A percentile compares a stretch with the other conserved stretches of the same genome.
Conservation (phyloP, 2,329 filamentous ascomycete genomes). For the Clathrospora elynae region DNA sequence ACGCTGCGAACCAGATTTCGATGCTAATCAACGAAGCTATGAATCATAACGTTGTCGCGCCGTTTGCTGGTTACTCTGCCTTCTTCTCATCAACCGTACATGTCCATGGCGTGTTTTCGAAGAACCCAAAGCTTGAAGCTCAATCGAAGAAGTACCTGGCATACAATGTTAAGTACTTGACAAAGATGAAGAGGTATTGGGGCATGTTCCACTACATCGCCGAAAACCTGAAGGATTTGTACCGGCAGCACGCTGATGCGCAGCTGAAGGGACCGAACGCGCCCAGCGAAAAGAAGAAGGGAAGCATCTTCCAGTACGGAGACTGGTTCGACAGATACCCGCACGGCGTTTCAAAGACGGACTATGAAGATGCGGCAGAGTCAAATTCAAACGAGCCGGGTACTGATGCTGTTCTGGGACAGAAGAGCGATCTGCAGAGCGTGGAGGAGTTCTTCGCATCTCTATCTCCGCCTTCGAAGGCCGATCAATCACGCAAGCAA, state of each 20-base stretch:
- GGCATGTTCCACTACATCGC: constrained; percentile 98
- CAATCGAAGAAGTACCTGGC: constrained; percentile 82
- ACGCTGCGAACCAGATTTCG: constrained; percentile 86
- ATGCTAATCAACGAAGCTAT: constrained; percentile 80
- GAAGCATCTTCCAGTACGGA: constrained; percentile 85
- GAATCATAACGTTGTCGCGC: constrained; percentile 80
- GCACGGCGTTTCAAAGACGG: constrained; percentile 81
- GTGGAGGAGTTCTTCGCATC: constrained; percentile 93
- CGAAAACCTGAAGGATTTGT: constrained; percentile 88
- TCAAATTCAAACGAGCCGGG: constrained; percentile 74
- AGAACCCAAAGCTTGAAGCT: constrained; percentile 74
- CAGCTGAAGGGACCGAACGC: constrained; percentile 67
- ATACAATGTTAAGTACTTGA: constrained; percentile 86
- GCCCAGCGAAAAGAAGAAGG: constrained; percentile 40
- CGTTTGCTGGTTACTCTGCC: constrained; percentile 92
- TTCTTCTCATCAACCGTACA: constrained; percentile 95
- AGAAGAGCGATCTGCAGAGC: constrained; percentile 87
- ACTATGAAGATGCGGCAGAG: constrained; percentile 77
- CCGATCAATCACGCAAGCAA: constrained; percentile 56
- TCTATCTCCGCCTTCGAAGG: constrained; percentile 65
- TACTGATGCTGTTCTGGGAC: constrained; percentile 85
- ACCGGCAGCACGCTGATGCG: constrained; percentile 82
- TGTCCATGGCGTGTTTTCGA: constrained; percentile 87
- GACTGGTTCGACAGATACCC: constrained; percentile 98
- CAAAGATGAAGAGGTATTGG: constrained; percentile 97